phyloP scores from a whole-genome alignment of 768 basidiomycete species.

The Pisolithus albus region DNA sequence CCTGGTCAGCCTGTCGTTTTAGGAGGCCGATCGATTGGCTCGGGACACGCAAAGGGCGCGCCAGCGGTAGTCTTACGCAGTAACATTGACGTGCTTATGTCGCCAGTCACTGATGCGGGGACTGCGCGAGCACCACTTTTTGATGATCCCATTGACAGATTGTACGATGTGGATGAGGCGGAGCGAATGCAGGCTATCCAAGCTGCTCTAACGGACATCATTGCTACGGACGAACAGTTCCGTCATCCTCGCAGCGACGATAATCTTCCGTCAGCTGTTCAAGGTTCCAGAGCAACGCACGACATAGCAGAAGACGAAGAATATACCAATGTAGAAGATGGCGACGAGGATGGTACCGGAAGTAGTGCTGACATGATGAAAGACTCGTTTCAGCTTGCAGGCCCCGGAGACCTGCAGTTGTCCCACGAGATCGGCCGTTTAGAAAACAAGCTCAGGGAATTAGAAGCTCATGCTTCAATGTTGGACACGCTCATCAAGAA shows the following conservation, averaged over 20 bases:
- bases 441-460: constrained; percentile 62
- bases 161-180: constrained; percentile 53
- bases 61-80: constrained; percentile 24
- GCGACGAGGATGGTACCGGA: constrained; percentile 34
- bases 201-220: constrained; percentile 92
- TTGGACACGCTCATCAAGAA: constrained; percentile 87
- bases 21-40: constrained; percentile 22
- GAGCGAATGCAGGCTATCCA: constrained; percentile 94
- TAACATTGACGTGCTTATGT: constrained; percentile 81
- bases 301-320: constrained; percentile 34
- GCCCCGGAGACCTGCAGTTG: constrained; percentile 84
- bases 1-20: constrained; percentile 2
- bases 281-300: constrained; percentile 15
- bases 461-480: constrained; percentile 76
- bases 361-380: constrained; percentile 28
- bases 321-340: constrained; percentile 37
- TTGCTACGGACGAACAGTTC: constrained; percentile 68
- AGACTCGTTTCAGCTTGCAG: constrained; percentile 66
- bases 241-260: constrained; percentile 13
- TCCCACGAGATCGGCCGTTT: constrained; percentile 82
- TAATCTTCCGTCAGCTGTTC: constrained; percentile 1
- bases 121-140: constrained; percentile 71
- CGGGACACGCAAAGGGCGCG: constrained; percentile 14
- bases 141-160: constrained; percentile 64
- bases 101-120: constrained; percentile 49